Base-by-base conservation (phyloP, 225 moss, liverwort and hornwort genomes). In the Takakia lepidozioides region DNA sequence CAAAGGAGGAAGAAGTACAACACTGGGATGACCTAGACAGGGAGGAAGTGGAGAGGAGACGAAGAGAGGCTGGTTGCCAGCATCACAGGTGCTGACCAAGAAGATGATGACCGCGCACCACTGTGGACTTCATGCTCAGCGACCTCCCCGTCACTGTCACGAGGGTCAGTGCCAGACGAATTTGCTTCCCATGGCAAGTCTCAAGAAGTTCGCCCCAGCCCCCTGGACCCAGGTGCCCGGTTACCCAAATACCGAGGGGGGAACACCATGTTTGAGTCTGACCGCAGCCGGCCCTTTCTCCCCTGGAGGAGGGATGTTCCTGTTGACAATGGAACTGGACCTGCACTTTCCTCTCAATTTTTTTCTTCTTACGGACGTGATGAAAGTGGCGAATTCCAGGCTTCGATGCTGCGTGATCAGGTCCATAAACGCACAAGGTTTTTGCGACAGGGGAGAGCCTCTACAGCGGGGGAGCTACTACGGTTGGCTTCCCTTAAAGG, bases 71-170 rank as follows among this genome's bases (percentile, higher is more conserved):
- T 85, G 51, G 85, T 86, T 36, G 71, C 73, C 29, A 86, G 76
- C 60, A 53, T 83, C 25, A 73, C 88, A 15, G 88, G 69, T 42
- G 73, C 60, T 71, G 81, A 73, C 60, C 83, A 88, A 49, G 93
- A 88, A 64, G 88, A 86, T 43, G 88, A 86, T 42, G 93, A 88
- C 37, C 78, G 83, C 40, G 88, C 86, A 29, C 87, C 93, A 20
- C 57, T 88, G 47, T 73, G 75, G 48, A 60, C 83, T 49, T 73
- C 78, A 41, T 66, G 60, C 61, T 59, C 60, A 46, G 64, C 70
- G 3, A 49, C 74, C 21, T 81, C 85, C 46, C 77, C 80, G 49
- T 60, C 58, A 30, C 38, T 63, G 43, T 59, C 87, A 48, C 70
- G 66, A 47, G 74, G 68, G 62, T 52, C 68, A 7, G 53, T 76